phyloP scores from a whole-genome alignment of 1,284 basidiomycete species.

The Trametes sp. region DNA sequence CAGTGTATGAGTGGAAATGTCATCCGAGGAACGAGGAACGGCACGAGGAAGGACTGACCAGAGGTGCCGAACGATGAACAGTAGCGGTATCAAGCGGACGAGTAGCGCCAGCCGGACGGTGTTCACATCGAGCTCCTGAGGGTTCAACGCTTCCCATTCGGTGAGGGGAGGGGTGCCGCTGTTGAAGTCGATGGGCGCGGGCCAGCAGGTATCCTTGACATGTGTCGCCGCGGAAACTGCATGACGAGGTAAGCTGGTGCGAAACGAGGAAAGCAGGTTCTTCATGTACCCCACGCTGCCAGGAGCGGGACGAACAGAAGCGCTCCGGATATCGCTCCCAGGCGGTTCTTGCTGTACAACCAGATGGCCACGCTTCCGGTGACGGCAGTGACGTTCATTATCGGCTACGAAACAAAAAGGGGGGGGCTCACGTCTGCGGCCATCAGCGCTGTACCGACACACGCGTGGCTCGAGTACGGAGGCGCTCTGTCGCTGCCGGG shows the following conservation, averaged over 20 bases:
- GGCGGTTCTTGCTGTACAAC: neutral
- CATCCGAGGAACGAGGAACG: no score
- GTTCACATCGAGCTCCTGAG: neutral
- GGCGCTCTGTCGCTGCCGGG: neutral
- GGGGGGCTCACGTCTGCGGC: neutral
- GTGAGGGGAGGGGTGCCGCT: neutral
- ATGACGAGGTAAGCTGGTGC: neutral
- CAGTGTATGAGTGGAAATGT: neutral
- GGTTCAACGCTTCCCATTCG: neutral
- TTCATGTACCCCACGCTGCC: neutral
- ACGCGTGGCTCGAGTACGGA: neutral
- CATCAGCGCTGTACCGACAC: neutral
- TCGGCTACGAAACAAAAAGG: neutral
- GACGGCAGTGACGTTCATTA: neutral
- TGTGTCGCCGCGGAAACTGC: neutral
- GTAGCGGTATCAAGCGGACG: neutral
- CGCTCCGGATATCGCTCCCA: neutral
- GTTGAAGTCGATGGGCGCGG: neutral
- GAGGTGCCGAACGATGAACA: neutral
- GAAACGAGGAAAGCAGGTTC: no score
- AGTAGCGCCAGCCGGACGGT: neutral
- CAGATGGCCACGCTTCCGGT: neutral
- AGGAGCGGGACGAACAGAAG: neutral
- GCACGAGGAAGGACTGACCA: neutral
- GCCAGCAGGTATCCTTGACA: neutral